A percentile compares a stretch with the other conserved stretches of the same genome.
Evolutionary conservation across 2,329 filamentous ascomycete genomes (phyloP).

Genomic region (Epicoccum nigrum): DNA sequence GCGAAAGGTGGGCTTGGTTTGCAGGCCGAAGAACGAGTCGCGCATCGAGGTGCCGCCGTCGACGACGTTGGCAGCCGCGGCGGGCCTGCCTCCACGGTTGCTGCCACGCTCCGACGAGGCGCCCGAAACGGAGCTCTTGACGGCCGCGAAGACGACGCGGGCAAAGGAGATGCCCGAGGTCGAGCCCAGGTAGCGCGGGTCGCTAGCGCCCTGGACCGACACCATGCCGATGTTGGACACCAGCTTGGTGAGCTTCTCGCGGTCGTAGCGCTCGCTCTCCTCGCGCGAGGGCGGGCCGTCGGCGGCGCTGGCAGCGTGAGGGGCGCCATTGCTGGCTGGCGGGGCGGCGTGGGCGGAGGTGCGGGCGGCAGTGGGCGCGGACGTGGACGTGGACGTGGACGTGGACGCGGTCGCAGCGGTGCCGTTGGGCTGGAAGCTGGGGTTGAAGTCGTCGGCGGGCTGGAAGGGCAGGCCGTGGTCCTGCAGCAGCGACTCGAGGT

Average conservation of each 20-base stretch:
- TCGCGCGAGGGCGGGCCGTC: conserved; percentile 25
- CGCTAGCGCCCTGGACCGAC: conserved; percentile 77
- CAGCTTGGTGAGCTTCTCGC: conserved; percentile 68
- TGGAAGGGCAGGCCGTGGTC: conserved; percentile 74
- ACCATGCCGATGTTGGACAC: conserved; percentile 76
- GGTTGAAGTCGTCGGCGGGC: conserved; percentile 67
- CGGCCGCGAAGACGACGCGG: conserved; percentile 89
- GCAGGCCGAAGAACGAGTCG: conserved; percentile 96
- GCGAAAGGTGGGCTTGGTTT: conserved; percentile 86
- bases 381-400: not conserved
- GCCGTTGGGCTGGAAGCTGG: not conserved
- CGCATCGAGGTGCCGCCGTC: conserved; percentile 80
- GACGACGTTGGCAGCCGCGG: conserved; percentile 51
- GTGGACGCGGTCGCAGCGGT: conserved; percentile 39
- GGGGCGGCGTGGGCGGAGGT: conserved; percentile 15
- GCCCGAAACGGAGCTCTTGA: conserved; percentile 73
- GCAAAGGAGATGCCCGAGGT: conserved; percentile 94
- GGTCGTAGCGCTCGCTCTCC: conserved; percentile 60
- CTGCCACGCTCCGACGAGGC: conserved; percentile 67
- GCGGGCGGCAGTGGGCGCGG: conserved; percentile 23
- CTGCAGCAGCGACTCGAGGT: conserved; percentile 77
- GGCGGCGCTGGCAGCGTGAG: not conserved
- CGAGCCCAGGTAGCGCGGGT: conserved; percentile 81
- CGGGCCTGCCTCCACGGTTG: conserved; percentile 61
- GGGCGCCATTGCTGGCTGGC: conserved; percentile 9